A percentile compares a stretch with the other conserved stretches of the same genome.
These are phyloP conservation scores for Suhomyces terraborum DNA, from an alignment of 1,139 yeast genomes.

Conservation along the genomic window DNA sequence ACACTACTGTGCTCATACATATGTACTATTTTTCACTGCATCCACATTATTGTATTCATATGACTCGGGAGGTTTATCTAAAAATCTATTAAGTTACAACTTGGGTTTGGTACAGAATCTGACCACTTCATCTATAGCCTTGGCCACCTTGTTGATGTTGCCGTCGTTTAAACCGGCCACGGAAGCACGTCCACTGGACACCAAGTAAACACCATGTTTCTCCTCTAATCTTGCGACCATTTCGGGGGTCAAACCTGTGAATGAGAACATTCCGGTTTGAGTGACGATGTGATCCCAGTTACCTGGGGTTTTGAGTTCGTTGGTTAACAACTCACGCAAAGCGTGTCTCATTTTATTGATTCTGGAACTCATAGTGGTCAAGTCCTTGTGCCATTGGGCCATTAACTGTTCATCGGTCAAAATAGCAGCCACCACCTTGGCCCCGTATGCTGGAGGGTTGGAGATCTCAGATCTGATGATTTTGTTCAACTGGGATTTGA, in stretches of 20 bases:
- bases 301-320: constrained; percentile 72
- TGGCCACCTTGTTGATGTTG: constrained; percentile 79
- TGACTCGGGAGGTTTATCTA: background rate
- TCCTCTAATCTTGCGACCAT: constrained; percentile 80
- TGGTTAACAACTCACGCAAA: constrained; percentile 61
- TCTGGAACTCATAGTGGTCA: constrained; percentile 85
- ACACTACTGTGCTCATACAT: too few relatives aligned
- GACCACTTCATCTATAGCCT: constrained; percentile 80
- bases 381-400: constrained; percentile 82
- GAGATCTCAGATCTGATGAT: constrained; percentile 84
- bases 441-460: constrained; percentile 95
- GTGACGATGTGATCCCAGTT: constrained; percentile 90
- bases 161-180: constrained; percentile 88
- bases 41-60: too few relatives aligned
- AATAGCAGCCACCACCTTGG: constrained; percentile 83
- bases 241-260: constrained; percentile 78
- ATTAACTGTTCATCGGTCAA: constrained; percentile 65
- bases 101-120: constrained; percentile 38
- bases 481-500: constrained; percentile 74
- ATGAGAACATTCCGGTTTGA: constrained; percentile 97
- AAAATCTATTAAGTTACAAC: constrained; percentile 23
- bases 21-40: too few relatives aligned
- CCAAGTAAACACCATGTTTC: constrained; percentile 77
- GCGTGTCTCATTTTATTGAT: constrained; percentile 74
- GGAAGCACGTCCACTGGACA: constrained; percentile 86